Base-by-base conservation (phyloP, 148 eudicot species). In the Simmondsia chinensis region DNA sequence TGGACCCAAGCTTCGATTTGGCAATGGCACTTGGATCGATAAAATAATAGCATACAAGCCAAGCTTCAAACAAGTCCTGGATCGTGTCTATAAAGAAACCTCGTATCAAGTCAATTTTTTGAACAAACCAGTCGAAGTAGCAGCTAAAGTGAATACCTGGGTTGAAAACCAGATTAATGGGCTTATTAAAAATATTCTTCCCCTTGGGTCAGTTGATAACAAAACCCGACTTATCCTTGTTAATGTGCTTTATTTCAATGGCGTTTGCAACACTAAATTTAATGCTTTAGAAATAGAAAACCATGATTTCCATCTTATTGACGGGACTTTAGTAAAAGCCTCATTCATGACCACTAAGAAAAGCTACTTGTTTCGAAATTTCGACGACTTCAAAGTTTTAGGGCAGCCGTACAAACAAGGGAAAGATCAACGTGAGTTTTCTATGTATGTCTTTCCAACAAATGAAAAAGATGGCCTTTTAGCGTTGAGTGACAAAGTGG, bases 331-430 rank as follows among this genome's bases (percentile, higher is more conserved):
- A 17, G 54, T 81, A 31, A 69, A 74, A 52, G 97, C 50, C 1
- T 88, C 93, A n/a, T 89, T 71, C 69, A 84, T 89, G 97, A 81
- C 80, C 20, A 84, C 82, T 80, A 76, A 74, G 41, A 67, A 74
- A 57, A 74, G 74, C 50, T 85, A 81, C 22, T 49, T 46, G 5
- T 26, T 79, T 8, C 32, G 50, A 9, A 61, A 65, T 3, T 76
- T 37, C 38, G 85, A 79, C 7, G 85, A 73, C 19, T 85, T 89
- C 50, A 81, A 76, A 66, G 88, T 82, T 11, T 56, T 89, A 17
- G 52, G 82, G 11, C 70, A 84, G n/a, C 85, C 78, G 31, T 89
- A 89, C 43, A 64, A 75, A 48, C 60, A 67, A 52, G 95, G 88
- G 6, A 73, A 74, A 24, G 95, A 84, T 27, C 81, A 76, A 33